Percentiles rank a stretch among this genome's conserved stretches.
phyloP scores from a whole-genome alignment of 306 rosid species.

The Prunus salicina region DNA sequence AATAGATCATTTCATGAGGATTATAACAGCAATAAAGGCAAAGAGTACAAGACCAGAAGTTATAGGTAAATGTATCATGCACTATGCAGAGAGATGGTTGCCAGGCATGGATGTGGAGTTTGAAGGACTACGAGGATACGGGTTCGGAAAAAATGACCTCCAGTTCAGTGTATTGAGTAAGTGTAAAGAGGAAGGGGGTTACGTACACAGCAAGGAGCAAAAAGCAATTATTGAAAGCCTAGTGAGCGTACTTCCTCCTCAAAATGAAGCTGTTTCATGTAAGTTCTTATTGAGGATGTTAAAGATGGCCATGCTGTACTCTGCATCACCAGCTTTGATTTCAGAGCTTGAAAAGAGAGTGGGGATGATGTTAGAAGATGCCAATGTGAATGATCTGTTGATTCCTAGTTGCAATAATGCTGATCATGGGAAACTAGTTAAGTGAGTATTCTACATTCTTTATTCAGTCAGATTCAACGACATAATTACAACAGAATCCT shows the following conservation, averaged over 20 bases:
- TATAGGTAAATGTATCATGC: conserved; percentile 71
- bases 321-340: conserved; percentile 72
- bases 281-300: conserved; percentile 73
- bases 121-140: conserved; percentile 71
- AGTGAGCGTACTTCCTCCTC: conserved; percentile 74
- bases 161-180: conserved; percentile 56
- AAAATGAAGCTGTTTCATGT: conserved; percentile 76
- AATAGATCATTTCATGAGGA: conserved; percentile 66
- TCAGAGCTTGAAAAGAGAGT: conserved; percentile 89
- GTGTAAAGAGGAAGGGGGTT: conserved; percentile 43
- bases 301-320: conserved; percentile 80
- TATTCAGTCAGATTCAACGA: conserved; percentile 6
- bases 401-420: conserved; percentile 68
- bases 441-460: conserved; percentile 49
- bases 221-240: conserved; percentile 71
- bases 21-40: conserved; percentile 61
- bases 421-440: conserved; percentile 48
- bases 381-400: conserved; percentile 75
- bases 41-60: conserved; percentile 63
- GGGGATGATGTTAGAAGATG: conserved; percentile 80
- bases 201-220: conserved; percentile 58
- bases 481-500: background rate
- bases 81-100: conserved; percentile 73
- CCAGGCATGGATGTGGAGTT: conserved; percentile 61
- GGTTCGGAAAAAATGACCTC: conserved; percentile 55